Conservation (phyloP, 768 basidiomycete genomes). For the Pleurotus djamor region DNA sequence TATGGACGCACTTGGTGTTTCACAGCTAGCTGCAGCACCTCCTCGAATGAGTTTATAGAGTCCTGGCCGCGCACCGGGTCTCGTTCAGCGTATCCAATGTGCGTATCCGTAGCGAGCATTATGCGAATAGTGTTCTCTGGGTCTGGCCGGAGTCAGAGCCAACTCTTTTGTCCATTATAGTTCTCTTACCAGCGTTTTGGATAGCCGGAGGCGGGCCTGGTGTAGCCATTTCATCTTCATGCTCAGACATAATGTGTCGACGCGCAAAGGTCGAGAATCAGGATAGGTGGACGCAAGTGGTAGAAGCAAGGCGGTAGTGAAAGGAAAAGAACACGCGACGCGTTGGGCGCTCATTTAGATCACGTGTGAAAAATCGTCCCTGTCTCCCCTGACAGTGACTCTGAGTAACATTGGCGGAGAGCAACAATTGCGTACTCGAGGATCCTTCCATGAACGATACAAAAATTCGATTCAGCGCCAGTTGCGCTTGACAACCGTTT, state of each 20-base stretch:
- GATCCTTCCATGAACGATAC: neutral
- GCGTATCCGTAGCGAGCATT: slow-evolving; percentile 92
- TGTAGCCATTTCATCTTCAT: no score
- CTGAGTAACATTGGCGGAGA: neutral
- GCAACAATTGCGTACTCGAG: no score
- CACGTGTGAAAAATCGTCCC: neutral
- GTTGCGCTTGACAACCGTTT: neutral
- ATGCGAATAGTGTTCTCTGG: slow-evolving; percentile 74
- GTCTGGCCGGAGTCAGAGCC: slow-evolving; percentile 26
- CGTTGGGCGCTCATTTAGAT: neutral
- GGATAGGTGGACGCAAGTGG: neutral
- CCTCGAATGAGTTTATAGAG: slow-evolving; percentile 91
- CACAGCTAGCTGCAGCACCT: slow-evolving; percentile 88
- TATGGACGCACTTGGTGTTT: slow-evolving; percentile 71
- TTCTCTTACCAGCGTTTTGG: slow-evolving; percentile 33
- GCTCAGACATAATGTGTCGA: no score
- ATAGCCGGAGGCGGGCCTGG: slow-evolving; percentile 20
- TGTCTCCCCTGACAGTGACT: neutral
- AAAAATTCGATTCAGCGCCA: no score
- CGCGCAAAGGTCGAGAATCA: neutral
- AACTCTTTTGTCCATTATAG: neutral
- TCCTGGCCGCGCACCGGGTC: slow-evolving; percentile 95
- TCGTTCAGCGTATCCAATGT: slow-evolving; percentile 92
- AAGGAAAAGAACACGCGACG: neutral
- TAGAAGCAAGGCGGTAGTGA: neutral